Base-by-base conservation (phyloP, 1,284 basidiomycete species). In the Tilletia caries region DNA sequence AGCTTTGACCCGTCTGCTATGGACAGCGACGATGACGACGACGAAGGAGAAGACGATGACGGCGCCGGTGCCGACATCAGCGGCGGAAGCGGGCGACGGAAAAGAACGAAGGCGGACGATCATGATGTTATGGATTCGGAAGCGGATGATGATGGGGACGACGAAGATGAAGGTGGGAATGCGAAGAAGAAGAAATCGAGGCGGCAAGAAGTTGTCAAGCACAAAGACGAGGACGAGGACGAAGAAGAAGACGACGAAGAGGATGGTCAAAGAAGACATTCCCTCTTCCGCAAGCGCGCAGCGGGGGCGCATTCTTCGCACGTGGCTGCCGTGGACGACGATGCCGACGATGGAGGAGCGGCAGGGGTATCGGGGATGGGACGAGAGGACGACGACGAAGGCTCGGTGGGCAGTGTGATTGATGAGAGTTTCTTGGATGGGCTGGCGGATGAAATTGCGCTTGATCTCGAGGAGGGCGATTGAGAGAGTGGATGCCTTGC, bases 361-460 rank as follows among this genome's bases (percentile, higher is more conserved):
- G n/a, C n/a, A n/a, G n/a, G n/a, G n/a, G n/a, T n/a, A n/a, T n/a
- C n/a, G n/a, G 15, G 37, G 37, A 41, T 41, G 37, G 8, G n/a
- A n/a, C n/a, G n/a, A n/a, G n/a, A n/a, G 15, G 43, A 65, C 41
- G 37, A 52, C n/a, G 46, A 37, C 33, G n/a, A 50, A 8, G 43
- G 44, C n/a, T 37, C 46, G 43, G 18, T 46, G 25, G 44, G n/a
- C n/a, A 34, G 37, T 37, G 20, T 70, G 0, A 70, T 65, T 5
- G 77, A 71, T 34, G 75, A 80, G 43, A 71, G 71, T 25, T 78
- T 81, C 65, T 68, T 81, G 20, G 76, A 81, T 50, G 77, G 77
- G 44, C 64, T 80, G 3, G 78, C 78, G 5, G 68, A 74, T 27
- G 79, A 81, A 67, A 71, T 81, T 65, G 79, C 78, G 65, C 71